phyloP scores from a whole-genome alignment of 768 basidiomycete genomes.

The Russula earlei region DNA sequence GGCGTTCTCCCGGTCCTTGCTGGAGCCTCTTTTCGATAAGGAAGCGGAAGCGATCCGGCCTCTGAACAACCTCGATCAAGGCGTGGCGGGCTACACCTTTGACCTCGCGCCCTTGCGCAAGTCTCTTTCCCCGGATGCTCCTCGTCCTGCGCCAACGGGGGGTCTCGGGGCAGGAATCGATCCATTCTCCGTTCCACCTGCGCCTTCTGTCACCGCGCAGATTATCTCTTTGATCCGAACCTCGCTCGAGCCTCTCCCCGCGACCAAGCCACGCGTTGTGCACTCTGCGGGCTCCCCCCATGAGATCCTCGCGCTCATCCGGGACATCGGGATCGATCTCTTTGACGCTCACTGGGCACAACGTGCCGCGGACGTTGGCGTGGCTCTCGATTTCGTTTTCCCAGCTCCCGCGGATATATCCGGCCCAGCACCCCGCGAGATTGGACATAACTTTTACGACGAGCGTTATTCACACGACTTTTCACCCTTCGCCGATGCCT shows the following conservation, averaged over 20 bases:
- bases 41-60: slow-evolving; percentile 47
- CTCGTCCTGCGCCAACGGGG: background rate
- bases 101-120: slow-evolving; percentile 48
- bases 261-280: slow-evolving; percentile 52
- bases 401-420: slow-evolving; percentile 30
- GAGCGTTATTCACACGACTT: slow-evolving; percentile 52
- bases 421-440: slow-evolving; percentile 26
- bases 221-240: slow-evolving; percentile 40
- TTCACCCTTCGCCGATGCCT: slow-evolving; percentile 36
- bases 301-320: slow-evolving; percentile 59
- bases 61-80: slow-evolving; percentile 52
- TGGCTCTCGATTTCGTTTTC: slow-evolving; percentile 74
- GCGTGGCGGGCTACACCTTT: slow-evolving; percentile 59
- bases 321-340: slow-evolving; percentile 59
- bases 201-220: background rate
- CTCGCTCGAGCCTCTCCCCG: slow-evolving; percentile 48
- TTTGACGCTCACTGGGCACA: slow-evolving; percentile 71
- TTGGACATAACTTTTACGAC: slow-evolving; percentile 72
- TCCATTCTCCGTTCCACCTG: slow-evolving; percentile 4
- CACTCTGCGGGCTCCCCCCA: slow-evolving; percentile 54
- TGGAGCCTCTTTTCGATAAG: slow-evolving; percentile 45
- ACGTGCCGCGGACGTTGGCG: slow-evolving; percentile 53
- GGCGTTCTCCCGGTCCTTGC: slow-evolving; percentile 50
- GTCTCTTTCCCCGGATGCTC: slow-evolving; percentile 22
- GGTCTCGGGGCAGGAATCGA: background rate